Evolutionary conservation across 139 green algal genomes (phyloP).

Genomic region (Volvox reticuliferus): DNA sequence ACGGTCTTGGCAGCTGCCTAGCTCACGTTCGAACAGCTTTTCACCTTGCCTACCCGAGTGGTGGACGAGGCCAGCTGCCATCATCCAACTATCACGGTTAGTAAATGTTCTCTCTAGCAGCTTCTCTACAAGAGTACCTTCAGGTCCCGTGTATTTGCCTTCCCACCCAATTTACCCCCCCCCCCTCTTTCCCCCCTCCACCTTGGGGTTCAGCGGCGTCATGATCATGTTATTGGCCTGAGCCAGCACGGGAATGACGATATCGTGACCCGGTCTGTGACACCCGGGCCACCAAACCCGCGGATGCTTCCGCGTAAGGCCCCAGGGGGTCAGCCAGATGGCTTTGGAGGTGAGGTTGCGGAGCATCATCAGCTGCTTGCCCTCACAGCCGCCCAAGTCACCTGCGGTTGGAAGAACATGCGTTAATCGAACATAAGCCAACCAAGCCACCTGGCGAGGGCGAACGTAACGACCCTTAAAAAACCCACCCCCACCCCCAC

Average conservation of each 20-base stretch:
- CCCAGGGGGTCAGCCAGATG: constrained; percentile 61
- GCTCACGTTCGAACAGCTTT: too few relatives aligned
- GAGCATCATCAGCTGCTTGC: constrained; percentile 59
- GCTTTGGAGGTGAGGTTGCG: constrained; percentile 46
- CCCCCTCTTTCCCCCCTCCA: too few relatives aligned
- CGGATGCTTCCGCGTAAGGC: constrained; percentile 61
- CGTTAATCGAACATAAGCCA: too few relatives aligned
- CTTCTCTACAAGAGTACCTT: too few relatives aligned
- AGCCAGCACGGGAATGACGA: constrained; percentile 61
- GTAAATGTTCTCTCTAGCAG: too few relatives aligned
- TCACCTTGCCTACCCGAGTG: too few relatives aligned
- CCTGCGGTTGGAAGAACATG: constrained; percentile 8
- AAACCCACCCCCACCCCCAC: background rate
- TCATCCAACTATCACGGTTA: too few relatives aligned
- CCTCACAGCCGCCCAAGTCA: constrained; percentile 63
- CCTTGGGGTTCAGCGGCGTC: constrained; percentile 60
- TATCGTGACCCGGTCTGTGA: constrained; percentile 56
- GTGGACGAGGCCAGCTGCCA: too few relatives aligned
- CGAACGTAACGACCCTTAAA: background rate
- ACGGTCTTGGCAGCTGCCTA: too few relatives aligned
- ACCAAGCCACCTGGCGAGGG: too few relatives aligned
- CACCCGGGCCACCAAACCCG: constrained; percentile 61
- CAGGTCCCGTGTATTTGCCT: too few relatives aligned
- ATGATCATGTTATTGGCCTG: constrained; percentile 52
- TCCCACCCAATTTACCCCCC: too few relatives aligned